These are phyloP conservation scores for Cephalotrichum gorgonifer DNA, from an alignment of 2,329 filamentous ascomycete species.

Conservation along the genomic window DNA sequence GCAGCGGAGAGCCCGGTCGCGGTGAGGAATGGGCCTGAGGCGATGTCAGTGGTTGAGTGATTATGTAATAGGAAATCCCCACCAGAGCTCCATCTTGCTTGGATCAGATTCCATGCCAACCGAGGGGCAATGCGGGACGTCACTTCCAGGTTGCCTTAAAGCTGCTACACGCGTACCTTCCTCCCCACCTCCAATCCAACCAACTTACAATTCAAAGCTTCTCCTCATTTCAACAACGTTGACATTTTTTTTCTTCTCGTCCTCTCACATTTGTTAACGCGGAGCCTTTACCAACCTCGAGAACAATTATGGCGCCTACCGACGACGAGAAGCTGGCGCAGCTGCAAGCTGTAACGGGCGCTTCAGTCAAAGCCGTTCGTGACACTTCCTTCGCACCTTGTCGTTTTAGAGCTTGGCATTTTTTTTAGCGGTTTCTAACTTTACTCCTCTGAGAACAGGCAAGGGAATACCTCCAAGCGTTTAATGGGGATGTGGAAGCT, in stretches of 20 bases:
- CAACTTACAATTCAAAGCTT: not conserved
- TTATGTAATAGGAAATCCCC: not conserved
- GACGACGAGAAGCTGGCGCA: constrained; percentile 5
- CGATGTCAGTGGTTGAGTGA: not conserved
- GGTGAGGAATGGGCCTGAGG: too few relatives aligned
- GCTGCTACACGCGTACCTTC: not conserved
- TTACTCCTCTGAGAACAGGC: constrained; percentile 36
- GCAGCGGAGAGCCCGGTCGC: too few relatives aligned
- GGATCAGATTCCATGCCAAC: not conserved
- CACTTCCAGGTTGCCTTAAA: constrained; percentile 2
- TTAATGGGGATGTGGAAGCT: constrained; percentile 54
- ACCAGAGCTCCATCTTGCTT: not conserved
- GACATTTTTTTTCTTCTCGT: not conserved
- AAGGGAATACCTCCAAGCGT: constrained; percentile 52
- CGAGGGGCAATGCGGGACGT: constrained; percentile 5
- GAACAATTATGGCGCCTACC: constrained; percentile 3
- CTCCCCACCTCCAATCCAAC: not conserved
- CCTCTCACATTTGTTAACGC: not conserved
- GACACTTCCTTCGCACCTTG: not conserved
- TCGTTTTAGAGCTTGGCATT: not conserved
- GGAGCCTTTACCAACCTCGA: not conserved
- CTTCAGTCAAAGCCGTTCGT: not conserved
- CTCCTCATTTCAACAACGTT: not conserved
- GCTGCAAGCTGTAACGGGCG: constrained; percentile 2
- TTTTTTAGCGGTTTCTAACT: not conserved